A percentile compares a stretch with the other conserved stretches of the same genome.
Conservation (phyloP, 495 filamentous ascomycete species). For the Aspergillus bridgeri region DNA sequence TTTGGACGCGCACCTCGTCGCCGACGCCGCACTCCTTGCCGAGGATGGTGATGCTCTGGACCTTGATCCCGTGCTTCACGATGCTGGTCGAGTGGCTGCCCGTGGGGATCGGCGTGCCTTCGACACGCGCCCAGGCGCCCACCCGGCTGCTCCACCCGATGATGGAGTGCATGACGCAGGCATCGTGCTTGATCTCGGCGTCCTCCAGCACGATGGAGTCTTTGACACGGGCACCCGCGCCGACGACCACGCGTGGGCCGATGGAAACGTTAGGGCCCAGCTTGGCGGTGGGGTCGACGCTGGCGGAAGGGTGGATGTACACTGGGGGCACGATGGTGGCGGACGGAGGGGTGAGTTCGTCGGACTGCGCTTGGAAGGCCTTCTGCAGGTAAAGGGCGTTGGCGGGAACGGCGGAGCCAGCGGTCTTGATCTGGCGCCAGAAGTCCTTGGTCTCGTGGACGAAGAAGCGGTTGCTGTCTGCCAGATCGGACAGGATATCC, state of each 20-base stretch:
- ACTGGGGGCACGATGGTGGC: slow-evolving; percentile 91
- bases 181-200: slow-evolving; percentile 93
- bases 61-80: slow-evolving; percentile 95
- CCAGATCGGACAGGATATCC: slow-evolving; percentile 93
- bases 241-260: slow-evolving; percentile 79
- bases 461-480: slow-evolving; percentile 97
- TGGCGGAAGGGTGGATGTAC: slow-evolving; percentile 93
- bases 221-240: slow-evolving; percentile 87
- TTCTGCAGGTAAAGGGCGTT: slow-evolving; percentile 97
- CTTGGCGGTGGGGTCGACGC: slow-evolving; percentile 92
- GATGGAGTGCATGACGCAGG: slow-evolving; percentile 93
- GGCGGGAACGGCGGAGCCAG: slow-evolving; percentile 93
- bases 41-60: slow-evolving; percentile 96
- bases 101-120: slow-evolving; percentile 88
- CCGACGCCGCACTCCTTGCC: slow-evolving; percentile 95
- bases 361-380: slow-evolving; percentile 78
- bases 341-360: slow-evolving; percentile 78
- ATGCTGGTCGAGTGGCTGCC: slow-evolving; percentile 91
- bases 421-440: slow-evolving; percentile 99
- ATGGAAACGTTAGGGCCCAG: slow-evolving; percentile 96
- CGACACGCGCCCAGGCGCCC: slow-evolving; percentile 95
- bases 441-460: slow-evolving; percentile 99
- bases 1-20: slow-evolving; percentile 95
- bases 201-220: slow-evolving; percentile 96
- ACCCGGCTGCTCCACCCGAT: slow-evolving; percentile 96